Base-by-base conservation (phyloP, 495 filamentous ascomycete genomes). In the Aspergillus panamensis region DNA sequence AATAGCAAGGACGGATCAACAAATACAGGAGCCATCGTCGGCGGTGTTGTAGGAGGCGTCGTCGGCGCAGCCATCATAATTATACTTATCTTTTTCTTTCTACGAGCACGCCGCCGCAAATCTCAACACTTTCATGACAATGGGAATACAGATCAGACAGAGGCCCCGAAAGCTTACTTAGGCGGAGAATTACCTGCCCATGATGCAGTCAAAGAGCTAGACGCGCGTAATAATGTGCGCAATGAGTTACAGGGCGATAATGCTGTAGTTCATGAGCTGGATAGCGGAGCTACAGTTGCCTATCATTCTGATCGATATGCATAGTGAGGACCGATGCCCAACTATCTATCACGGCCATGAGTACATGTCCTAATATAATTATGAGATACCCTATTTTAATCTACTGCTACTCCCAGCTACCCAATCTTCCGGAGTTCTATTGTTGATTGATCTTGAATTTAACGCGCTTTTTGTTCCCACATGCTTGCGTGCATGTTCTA, bases 11-110 rank as follows among this genome's bases (percentile, higher is more conserved):
- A 31, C n/a, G 35, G 8, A n/a, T 42, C 42, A 6, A 39, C 50
- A 3, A 59, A 49, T 29, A 51, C 49, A 35, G 57, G 39, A n/a
- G 48, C 57, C 16, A 53, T 59, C n/a, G 48, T 20, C 1, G 57
- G 57, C 6, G 49, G 49, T 4, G 21, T 40, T 17, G 49, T 59
- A 2, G 57, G 57, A 13, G 49, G 57, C 21, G 49, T 59, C 20
- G 57, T 14, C 12, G 48, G 57, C 10, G 42, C 21, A 3, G 49
- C 57, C 3, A 37, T 53, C 30, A 59, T 59, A 30, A 2, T 43
- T 16, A 35, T 12, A 16, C 14, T 51, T 7, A n/a, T 44, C 29
- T 51, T 32, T 13, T 25, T 55, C 16, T 21, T 45, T 13, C 31
- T 44, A 8, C 52, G 52, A 21, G 2, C 16, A n/a, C 33, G 50